Percentiles rank a stretch among this genome's conserved stretches.
Evolutionary conservation across 441 rosid genomes (phyloP).

Genomic region (Jatropha podagrica): DNA sequence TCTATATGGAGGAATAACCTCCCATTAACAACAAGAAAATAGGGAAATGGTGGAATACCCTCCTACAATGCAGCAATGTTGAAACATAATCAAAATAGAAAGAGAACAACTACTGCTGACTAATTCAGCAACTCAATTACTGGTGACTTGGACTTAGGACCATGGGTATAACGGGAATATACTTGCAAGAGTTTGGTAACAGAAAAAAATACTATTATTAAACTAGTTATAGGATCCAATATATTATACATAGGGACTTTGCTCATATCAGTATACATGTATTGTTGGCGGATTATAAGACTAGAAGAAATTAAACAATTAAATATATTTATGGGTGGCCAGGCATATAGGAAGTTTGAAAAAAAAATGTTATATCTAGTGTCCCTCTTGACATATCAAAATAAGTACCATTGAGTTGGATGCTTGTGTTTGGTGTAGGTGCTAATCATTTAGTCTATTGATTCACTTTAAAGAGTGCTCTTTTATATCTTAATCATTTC

Average conservation of each 20-base stretch:
- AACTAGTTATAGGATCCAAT: background rate
- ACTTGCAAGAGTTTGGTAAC: too few relatives aligned
- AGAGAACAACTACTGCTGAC: too few relatives aligned
- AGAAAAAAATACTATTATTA: background rate
- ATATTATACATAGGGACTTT: background rate
- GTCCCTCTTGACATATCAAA: background rate
- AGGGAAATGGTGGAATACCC: too few relatives aligned
- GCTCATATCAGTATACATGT: background rate
- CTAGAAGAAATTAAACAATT: background rate
- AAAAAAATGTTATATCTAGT: background rate
- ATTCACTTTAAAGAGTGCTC: background rate
- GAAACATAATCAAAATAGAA: too few relatives aligned
- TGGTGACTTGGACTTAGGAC: too few relatives aligned
- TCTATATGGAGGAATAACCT: too few relatives aligned
- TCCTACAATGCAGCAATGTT: too few relatives aligned
- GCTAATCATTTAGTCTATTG: background rate
- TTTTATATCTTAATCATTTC: background rate
- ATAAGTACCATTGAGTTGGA: background rate
- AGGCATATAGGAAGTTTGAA: background rate
- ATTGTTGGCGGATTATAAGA: background rate
- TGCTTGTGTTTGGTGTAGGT: background rate
- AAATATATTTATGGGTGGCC: background rate
- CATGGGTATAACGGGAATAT: too few relatives aligned
- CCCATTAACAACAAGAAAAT: too few relatives aligned
- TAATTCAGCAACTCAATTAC: too few relatives aligned